Base-by-base conservation (phyloP, 2,329 filamentous ascomycete species). In the Beauveria rudraprayagi region DNA sequence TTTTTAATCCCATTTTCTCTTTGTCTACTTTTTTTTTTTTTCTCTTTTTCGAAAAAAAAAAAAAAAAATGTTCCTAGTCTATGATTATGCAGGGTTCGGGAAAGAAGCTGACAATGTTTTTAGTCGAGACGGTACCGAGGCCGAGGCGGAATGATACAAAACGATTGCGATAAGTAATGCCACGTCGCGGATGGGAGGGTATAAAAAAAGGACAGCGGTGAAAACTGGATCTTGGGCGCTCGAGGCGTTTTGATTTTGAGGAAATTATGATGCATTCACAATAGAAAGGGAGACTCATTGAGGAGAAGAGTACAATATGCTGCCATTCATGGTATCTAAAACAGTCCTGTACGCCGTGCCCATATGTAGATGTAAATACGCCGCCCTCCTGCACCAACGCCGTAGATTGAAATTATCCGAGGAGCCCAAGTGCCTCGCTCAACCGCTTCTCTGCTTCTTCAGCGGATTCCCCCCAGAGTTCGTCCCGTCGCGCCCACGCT, bases 401-500 rank as follows among this genome's bases (percentile, higher is more conserved):
- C 16, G 34, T 50, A 19, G 3, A 41, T 41, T 24, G 2, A 40
- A 56, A 17, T 22, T 17, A 14, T 3, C 19, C 11, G 2, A 6
- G n/a, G 19, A 30, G 19, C 17, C 30, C 8, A n/a, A 43, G 19
- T 14, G 16, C 17, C n/a, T 43, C 5, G 22, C 22, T 41, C 64
- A 73, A 43, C 56, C 66, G 19, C 63, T 78, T 64, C 76, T 78
- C 62, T 77, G 81, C 67, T 81, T 83, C 74, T 87, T 73, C 1
- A 77, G 73, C 7, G 76, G 72, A 52, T 78, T 78, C 19, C 74
- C 24, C 4, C 22, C 75, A 57, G 78, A 77, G 0, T 80, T 79
- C 1, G 72, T 72, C 4, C 70, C 70, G 10, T 78, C 81, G 53
- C 83, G 77, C 40, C 79, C 74, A 60, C 87, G 79, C 70, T 91